Evolutionary conservation across 495 filamentous ascomycete species (phyloP).

Genomic region (Cercophora samala): DNA sequence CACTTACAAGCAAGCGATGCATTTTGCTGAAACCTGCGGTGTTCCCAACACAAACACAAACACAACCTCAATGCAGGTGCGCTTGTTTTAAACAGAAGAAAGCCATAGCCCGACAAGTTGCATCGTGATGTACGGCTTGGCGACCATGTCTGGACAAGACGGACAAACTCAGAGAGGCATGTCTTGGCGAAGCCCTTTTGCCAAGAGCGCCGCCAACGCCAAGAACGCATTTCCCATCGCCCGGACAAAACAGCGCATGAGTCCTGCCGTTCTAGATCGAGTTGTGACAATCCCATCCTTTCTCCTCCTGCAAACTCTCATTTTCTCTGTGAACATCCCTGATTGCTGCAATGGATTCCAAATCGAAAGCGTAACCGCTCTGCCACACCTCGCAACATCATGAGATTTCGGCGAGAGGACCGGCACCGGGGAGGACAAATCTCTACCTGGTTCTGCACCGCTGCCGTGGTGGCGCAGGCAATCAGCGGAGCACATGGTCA

Average conservation of each 20-base stretch:
- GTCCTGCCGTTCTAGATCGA: neutral
- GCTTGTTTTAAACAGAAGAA: neutral
- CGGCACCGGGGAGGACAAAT: neutral
- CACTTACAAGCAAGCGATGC: neutral
- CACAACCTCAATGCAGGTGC: neutral
- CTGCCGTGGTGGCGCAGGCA: neutral
- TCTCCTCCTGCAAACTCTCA: neutral
- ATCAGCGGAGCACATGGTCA: constrained; percentile 16
- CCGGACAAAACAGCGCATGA: neutral
- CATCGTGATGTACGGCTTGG: neutral
- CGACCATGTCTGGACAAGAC: neutral
- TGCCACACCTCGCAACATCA: neutral
- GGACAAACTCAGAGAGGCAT: neutral
- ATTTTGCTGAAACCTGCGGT: neutral
- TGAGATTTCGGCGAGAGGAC: constrained; percentile 8
- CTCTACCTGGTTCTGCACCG: constrained; percentile 1
- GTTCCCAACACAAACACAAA: neutral
- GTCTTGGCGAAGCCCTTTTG: neutral
- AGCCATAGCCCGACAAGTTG: neutral
- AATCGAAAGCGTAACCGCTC: neutral
- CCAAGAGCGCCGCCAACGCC: neutral
- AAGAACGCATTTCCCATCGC: neutral
- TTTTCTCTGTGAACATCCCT: neutral
- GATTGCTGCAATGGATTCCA: neutral
- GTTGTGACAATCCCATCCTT: neutral